Evolutionary conservation across 2,329 filamentous ascomycete genomes (phyloP).

Genomic region (Ceratocystiopsis brevicomis): DNA sequence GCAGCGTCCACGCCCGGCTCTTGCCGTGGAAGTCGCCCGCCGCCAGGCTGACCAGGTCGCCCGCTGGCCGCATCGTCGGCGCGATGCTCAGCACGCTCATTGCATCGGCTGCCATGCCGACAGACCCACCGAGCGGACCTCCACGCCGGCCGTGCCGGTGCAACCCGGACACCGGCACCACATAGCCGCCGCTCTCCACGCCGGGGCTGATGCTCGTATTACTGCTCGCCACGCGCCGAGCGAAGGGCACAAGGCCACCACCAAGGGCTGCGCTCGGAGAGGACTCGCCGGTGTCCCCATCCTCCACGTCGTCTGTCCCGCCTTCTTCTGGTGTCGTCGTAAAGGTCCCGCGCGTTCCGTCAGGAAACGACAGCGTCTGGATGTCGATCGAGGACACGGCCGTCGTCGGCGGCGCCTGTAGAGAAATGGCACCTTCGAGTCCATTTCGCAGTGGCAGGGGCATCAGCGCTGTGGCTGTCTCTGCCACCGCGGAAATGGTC

Average conservation of each 20-base stretch:
- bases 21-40: constrained; percentile 48
- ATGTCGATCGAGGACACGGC: constrained; percentile 68
- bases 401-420: constrained; percentile 56
- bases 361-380: constrained; percentile 54
- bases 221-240: neutral
- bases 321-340: constrained; percentile 13
- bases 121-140: constrained; percentile 8
- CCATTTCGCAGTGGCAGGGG: constrained; percentile 13
- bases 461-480: constrained; percentile 20
- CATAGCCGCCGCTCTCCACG: neutral
- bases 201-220: constrained; percentile 3
- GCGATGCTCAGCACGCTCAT: constrained; percentile 49
- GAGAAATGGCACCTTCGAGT: constrained; percentile 16
- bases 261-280: no score
- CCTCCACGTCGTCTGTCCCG: no score
- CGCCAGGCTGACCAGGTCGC: constrained; percentile 67
- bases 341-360: constrained; percentile 48
- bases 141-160: neutral
- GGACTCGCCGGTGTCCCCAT: no score
- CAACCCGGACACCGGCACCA: neutral
- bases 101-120: constrained; percentile 41
- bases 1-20: constrained; percentile 48
- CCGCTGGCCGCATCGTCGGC: constrained; percentile 40
- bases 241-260: no score
- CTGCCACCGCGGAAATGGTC: constrained; percentile 9